Percentiles rank a stretch among this genome's conserved stretches.
phyloP scores from a whole-genome alignment of 441 rosid species.

The Bocquillonia castaneifolia region DNA sequence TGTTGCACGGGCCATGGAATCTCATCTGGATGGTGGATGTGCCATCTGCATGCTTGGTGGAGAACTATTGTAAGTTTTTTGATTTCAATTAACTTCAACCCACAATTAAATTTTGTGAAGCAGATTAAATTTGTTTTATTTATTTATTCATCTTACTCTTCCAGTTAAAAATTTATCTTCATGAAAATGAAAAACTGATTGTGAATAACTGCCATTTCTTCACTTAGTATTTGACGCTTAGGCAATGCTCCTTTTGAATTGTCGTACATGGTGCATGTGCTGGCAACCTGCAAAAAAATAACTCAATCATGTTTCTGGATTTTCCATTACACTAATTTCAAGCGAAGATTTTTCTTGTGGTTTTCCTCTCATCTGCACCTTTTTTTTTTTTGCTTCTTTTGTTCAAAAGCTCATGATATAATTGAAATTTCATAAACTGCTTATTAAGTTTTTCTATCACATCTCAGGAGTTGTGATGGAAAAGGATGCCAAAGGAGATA shows the following conservation, averaged over 20 bases:
- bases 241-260: background rate
- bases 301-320: background rate
- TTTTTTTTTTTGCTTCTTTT: background rate
- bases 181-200: too few relatives aligned
- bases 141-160: background rate
- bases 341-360: background rate
- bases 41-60: conserved; percentile 11
- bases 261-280: background rate
- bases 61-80: conserved; percentile 6
- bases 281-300: background rate
- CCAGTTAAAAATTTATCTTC: too few relatives aligned
- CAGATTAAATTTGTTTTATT: too few relatives aligned
- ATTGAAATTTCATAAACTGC: background rate
- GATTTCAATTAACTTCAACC: background rate
- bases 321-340: background rate
- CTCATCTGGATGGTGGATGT: conserved; percentile 1
- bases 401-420: background rate
- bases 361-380: background rate
- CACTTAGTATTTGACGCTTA: too few relatives aligned
- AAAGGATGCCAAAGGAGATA: conserved; percentile 8
- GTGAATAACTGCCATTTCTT: too few relatives aligned
- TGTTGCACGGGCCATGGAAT: conserved; percentile 6
- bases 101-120: background rate
- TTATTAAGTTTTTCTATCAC: background rate
- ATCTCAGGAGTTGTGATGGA: background rate